phyloP scores from a whole-genome alignment of 1,284 basidiomycete species.

The Malassezia vespertilionis region DNA sequence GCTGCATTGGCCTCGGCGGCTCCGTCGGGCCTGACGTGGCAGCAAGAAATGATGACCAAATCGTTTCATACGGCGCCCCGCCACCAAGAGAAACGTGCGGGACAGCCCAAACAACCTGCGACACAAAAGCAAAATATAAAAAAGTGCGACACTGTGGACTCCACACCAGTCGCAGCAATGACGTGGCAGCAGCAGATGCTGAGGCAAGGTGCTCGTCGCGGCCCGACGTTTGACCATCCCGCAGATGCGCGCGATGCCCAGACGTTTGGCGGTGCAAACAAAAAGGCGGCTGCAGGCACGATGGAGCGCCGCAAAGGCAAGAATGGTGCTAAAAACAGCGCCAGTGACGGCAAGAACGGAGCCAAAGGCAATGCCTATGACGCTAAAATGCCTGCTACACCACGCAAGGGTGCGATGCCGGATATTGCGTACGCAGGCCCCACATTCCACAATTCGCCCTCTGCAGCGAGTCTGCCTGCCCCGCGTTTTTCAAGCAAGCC shows the following conservation, averaged over 20 bases:
- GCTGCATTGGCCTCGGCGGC: too few species aligned
- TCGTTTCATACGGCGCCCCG: constrained; percentile 1
- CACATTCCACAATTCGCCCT: constrained; percentile 15
- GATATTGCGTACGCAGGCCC: constrained; percentile 11
- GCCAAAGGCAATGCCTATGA: neutral
- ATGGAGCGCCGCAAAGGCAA: constrained; percentile 3
- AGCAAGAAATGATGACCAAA: constrained; percentile 12
- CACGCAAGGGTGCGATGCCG: neutral
- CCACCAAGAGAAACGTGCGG: constrained; percentile 1
- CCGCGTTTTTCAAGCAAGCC: constrained; percentile 8
- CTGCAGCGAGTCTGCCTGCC: constrained; percentile 11
- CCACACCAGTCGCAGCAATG: neutral
- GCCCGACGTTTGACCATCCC: constrained; percentile 8
- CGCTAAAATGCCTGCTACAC: constrained; percentile 3
- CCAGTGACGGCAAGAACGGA: constrained; percentile 1
- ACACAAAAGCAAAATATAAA: neutral
- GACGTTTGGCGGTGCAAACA: constrained; percentile 8
- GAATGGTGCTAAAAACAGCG: too few species aligned
- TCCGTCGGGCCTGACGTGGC: constrained; percentile 10
- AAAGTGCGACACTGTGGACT: neutral
- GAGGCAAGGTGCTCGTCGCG: neutral
- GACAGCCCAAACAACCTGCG: neutral
- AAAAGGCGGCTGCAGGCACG: neutral
- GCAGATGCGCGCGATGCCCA: constrained; percentile 9
- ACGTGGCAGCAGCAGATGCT: constrained; percentile 18